Conservation (phyloP, 345 rosid species). For the Citropsis articulata region DNA sequence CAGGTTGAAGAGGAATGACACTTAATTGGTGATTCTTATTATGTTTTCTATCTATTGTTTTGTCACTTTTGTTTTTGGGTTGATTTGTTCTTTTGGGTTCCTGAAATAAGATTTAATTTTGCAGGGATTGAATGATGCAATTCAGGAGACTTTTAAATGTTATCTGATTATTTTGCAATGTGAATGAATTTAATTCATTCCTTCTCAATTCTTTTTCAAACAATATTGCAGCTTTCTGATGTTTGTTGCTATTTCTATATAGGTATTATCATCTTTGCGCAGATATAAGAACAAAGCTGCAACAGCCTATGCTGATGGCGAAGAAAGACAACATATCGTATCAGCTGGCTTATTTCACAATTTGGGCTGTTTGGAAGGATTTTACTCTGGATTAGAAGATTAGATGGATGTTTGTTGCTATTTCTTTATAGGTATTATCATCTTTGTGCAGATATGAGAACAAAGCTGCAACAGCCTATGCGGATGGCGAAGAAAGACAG, state of each 20-base stretch:
- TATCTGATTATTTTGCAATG: slow-evolving; percentile 15
- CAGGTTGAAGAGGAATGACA: slow-evolving; percentile 32
- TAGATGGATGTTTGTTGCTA: too few species aligned
- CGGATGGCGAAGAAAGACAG: background rate
- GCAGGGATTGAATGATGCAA: slow-evolving; percentile 65
- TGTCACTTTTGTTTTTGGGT: slow-evolving; percentile 13
- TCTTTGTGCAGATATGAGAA: slow-evolving; percentile 7
- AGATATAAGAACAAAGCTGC: slow-evolving; percentile 7
- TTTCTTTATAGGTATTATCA: too few species aligned
- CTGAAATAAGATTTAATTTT: slow-evolving; percentile 53
- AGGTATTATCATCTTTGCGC: slow-evolving; percentile 15
- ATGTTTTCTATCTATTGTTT: slow-evolving; percentile 5
- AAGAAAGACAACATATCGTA: background rate
- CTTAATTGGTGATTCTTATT: slow-evolving; percentile 6
- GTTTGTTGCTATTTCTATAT: slow-evolving; percentile 6
- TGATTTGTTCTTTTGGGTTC: slow-evolving; percentile 24
- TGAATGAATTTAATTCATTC: slow-evolving; percentile 23
- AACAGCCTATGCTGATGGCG: background rate
- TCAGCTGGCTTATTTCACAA: background rate
- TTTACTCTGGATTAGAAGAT: background rate
- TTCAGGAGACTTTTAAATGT: slow-evolving; percentile 43
- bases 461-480: background rate
- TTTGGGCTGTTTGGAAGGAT: background rate
- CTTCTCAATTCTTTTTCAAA: slow-evolving; percentile 1
- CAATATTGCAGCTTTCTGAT: background rate